These are phyloP conservation scores for Catharanthus roseus DNA, from an alignment of 257 asterid genomes.

Conservation along the genomic window DNA sequence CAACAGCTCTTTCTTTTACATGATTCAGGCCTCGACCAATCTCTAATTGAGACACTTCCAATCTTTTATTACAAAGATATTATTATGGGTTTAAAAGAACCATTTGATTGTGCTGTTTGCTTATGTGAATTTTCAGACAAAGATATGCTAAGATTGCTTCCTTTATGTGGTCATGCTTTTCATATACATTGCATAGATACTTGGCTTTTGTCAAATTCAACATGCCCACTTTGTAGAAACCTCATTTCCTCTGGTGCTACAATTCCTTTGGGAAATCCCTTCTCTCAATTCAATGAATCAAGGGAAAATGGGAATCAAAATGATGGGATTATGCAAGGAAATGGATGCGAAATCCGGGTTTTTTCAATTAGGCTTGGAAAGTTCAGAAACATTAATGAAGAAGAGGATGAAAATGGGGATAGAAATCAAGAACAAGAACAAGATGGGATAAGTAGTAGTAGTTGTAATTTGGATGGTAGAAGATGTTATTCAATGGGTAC, in stretches of 20 bases:
- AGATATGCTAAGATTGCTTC: conserved; percentile 70
- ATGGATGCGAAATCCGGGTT: conserved; percentile 24
- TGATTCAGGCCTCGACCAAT: conserved; percentile 81
- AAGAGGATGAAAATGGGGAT: conserved; percentile 15
- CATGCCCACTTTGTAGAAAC: conserved; percentile 77
- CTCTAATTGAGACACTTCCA: conserved; percentile 76
- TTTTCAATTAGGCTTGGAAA: conserved; percentile 54
- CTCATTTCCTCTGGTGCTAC: conserved; percentile 28
- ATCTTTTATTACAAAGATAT: conserved; percentile 65
- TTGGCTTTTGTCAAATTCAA: conserved; percentile 79
- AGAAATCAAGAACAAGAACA: conserved; percentile 20
- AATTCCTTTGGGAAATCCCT: conserved; percentile 11
- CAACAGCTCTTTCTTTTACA: conserved; percentile 79
- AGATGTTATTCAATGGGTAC: conserved; percentile 73
- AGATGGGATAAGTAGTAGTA: no score
- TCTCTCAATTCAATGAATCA: conserved; percentile 14
- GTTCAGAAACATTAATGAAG: conserved; percentile 31
- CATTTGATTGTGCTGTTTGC: conserved; percentile 86
- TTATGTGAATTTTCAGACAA: conserved; percentile 62
- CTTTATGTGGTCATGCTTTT: conserved; percentile 83
- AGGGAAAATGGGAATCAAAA: conserved; percentile 16
- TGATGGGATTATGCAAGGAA: conserved; percentile 16
- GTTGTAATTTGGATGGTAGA: conserved; percentile 47
- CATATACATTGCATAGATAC: conserved; percentile 77
- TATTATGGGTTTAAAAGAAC: conserved; percentile 67